Conservation (phyloP, 495 filamentous ascomycete genomes). For the Clohesyomyces aquaticus region DNA sequence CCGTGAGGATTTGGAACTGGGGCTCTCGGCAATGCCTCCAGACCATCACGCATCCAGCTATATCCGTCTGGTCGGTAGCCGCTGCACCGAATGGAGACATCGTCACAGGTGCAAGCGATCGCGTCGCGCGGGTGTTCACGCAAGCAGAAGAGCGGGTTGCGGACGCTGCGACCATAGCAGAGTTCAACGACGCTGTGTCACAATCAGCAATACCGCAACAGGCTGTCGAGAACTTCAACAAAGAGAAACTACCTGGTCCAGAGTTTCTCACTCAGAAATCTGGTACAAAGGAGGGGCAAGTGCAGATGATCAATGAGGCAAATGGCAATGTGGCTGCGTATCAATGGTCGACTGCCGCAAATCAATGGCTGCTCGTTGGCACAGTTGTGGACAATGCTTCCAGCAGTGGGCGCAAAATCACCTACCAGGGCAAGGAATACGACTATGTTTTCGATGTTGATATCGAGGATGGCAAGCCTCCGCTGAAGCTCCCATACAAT, state of each 20-base stretch:
- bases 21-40: constrained; percentile 84
- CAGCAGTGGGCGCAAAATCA: constrained; percentile 72
- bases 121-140: constrained; percentile 82
- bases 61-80: constrained; percentile 92
- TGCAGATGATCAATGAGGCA: constrained; percentile 82
- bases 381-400: constrained; percentile 90
- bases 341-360: constrained; percentile 54
- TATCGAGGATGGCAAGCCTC: constrained; percentile 92
- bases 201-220: constrained; percentile 85
- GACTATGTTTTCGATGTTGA: constrained; percentile 99
- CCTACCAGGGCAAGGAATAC: constrained; percentile 84
- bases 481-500: constrained; percentile 93
- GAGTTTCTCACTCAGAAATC: constrained; percentile 79
- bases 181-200: constrained; percentile 80
- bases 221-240: constrained; percentile 78
- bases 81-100: constrained; percentile 84
- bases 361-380: constrained; percentile 82
- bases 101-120: constrained; percentile 88
- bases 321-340: constrained; percentile 67
- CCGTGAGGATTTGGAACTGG: constrained; percentile 85
- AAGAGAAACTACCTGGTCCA: constrained; percentile 83
- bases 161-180: constrained; percentile 57
- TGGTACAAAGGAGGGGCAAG: constrained; percentile 91
- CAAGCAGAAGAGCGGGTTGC: constrained; percentile 73
- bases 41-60: constrained; percentile 96